Percentiles rank a stretch among this genome's conserved stretches.
Evolutionary conservation across 2,329 filamentous ascomycete species (phyloP).

Genomic region (Cladosporium sp.): DNA sequence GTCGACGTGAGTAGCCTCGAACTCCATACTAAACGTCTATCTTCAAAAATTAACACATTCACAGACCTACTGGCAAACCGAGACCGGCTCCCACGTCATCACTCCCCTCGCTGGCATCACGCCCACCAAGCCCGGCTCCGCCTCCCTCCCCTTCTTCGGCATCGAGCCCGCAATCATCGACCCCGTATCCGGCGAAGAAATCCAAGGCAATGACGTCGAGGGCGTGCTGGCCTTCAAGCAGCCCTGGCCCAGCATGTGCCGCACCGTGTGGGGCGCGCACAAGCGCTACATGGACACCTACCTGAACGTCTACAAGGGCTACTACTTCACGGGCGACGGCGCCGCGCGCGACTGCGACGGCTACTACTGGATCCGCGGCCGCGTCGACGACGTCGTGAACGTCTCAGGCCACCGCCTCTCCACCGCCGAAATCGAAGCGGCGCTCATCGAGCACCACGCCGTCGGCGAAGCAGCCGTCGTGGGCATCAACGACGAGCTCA

Average conservation of each 20-base stretch:
- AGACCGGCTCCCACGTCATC: slow-evolving; percentile 95
- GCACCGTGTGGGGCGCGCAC: slow-evolving; percentile 95
- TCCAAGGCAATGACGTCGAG: slow-evolving; percentile 93
- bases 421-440: slow-evolving; percentile 96
- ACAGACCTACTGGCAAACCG: slow-evolving; percentile 99
- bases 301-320: slow-evolving; percentile 93
- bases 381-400: slow-evolving; percentile 98
- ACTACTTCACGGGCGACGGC: slow-evolving; percentile 94
- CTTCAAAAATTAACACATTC: slow-evolving; percentile 16
- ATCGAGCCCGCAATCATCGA: slow-evolving; percentile 98
- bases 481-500: slow-evolving; percentile 86
- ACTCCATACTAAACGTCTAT: background rate
- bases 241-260: slow-evolving; percentile 96
- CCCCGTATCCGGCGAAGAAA: slow-evolving; percentile 88
- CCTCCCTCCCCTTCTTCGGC: slow-evolving; percentile 95
- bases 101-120: slow-evolving; percentile 88
- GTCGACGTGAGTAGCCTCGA: slow-evolving; percentile 70
- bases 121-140: slow-evolving; percentile 92
- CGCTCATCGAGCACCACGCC: slow-evolving; percentile 81
- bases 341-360: slow-evolving; percentile 95
- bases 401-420: slow-evolving; percentile 94
- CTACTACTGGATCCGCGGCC: slow-evolving; percentile 99
- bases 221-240: slow-evolving; percentile 97
- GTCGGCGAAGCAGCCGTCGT: slow-evolving; percentile 96
- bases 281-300: slow-evolving; percentile 99